Evolutionary conservation across 495 filamentous ascomycete species (phyloP), one percentile per base, ranked within the genome.

Genomic region (Neurospora pannonica): DNA sequence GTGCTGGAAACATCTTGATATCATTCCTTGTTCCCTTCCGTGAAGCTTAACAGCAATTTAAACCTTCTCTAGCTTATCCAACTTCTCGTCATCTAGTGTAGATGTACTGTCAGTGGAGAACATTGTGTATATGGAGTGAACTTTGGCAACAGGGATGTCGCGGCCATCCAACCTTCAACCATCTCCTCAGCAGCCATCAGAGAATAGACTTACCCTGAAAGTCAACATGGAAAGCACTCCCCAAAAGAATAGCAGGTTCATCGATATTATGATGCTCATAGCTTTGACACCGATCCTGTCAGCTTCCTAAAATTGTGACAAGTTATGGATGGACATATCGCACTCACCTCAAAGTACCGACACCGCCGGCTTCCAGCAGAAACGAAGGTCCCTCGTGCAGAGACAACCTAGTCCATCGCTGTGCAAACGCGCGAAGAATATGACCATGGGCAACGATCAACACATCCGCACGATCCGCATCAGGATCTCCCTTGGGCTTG

Each of bases 401-500:
- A 24, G 90, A 86, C 80, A 92, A 90, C 0, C 88, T 87, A 0
- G 89, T 86, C 95, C 95, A 98, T 24, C 95, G 86, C 90, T 97
- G 95, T 6, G 94, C 93, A 82, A 98, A 97, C 0, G 94, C 94
- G 36, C 95, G 87, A 38, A 97, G 85, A 38, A 97, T 94, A 81
- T 97, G 95, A 0, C 95, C 95, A 77, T 98, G 95, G 5, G 92
- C 90, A 38, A 92, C 86, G 24, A 91, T 85, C 19, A 91, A 82
- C 34, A 92, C 89, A 72, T 89, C 87, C n/a, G 81, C 82, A 8
- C 75, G 78, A 0, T 71, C 74, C 31, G 81, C 71, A 31, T 82
- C 80, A 28, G 54, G 54, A 15, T 67, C 75, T n/a, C 86, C 85
- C 71, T 84, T 82, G 21, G 82, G 78, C 38, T 85, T 87, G 21